These are phyloP conservation scores for Globisporangium heterothallicum DNA, from an alignment of 352 stramenopile genomes.

Conservation along the genomic window DNA sequence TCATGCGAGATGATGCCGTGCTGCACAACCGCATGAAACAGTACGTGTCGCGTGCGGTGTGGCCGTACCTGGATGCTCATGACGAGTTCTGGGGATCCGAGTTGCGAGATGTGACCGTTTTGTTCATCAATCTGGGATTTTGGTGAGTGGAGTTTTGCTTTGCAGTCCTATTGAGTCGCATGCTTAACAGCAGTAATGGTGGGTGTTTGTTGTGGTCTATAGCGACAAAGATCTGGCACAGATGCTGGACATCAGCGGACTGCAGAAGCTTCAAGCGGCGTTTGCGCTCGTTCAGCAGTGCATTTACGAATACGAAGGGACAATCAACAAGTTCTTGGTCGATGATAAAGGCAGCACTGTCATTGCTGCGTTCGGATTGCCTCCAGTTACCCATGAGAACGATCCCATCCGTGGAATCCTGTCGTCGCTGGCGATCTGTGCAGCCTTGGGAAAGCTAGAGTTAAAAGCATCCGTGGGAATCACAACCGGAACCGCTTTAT, in stretches of 20 bases:
- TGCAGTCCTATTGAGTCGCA: too few species aligned
- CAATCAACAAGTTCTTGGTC: slow-evolving; percentile 96
- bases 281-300: slow-evolving; percentile 84
- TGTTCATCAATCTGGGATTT: slow-evolving; percentile 94
- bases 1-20: slow-evolving; percentile 72
- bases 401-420: slow-evolving; percentile 88
- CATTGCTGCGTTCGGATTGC: slow-evolving; percentile 90
- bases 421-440: slow-evolving; percentile 80
- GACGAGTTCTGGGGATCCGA: slow-evolving; percentile 93
- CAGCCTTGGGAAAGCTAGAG: slow-evolving; percentile 47
- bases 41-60: slow-evolving; percentile 89
- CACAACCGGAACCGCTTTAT: slow-evolving; percentile 89
- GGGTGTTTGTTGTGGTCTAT: not conserved
- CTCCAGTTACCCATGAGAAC: slow-evolving; percentile 90
- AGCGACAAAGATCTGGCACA: slow-evolving; percentile 72
- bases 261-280: slow-evolving; percentile 72
- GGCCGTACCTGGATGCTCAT: slow-evolving; percentile 87
- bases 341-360: slow-evolving; percentile 93
- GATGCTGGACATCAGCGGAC: slow-evolving; percentile 63
- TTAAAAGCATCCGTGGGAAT: slow-evolving; percentile 89
- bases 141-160: slow-evolving; percentile 31
- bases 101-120: slow-evolving; percentile 84
- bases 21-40: slow-evolving; percentile 85
- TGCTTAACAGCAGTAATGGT: too few species aligned
- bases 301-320: slow-evolving; percentile 93